Conservation (phyloP, 208 protist genomes). For the Wallacemonas collosoma region DNA sequence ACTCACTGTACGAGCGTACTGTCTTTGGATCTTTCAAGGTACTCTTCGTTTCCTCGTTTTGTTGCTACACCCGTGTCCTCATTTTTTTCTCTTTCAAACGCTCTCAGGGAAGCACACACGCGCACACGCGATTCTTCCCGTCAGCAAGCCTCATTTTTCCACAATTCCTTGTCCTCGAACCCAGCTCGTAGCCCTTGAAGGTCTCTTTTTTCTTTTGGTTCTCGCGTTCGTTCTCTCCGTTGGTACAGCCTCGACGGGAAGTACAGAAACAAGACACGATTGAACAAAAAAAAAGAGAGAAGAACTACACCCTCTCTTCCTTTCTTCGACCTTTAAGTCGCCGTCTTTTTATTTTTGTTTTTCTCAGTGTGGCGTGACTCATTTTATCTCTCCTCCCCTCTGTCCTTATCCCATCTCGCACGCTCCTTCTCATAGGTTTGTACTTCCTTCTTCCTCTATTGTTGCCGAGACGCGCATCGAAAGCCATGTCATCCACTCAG, state of each 20-base stretch:
- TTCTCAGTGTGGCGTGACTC: not conserved
- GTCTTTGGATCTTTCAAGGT: too few species aligned
- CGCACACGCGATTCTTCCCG: too few species aligned
- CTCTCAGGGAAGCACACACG: too few species aligned
- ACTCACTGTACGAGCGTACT: too few species aligned
- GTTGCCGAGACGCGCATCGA: not conserved
- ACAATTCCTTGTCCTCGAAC: too few species aligned
- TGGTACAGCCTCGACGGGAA: too few species aligned
- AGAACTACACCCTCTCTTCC: constrained; percentile 4
- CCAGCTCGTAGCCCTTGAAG: not conserved
- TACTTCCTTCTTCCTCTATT: constrained; percentile 4
- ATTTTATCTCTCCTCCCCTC: constrained; percentile 14
- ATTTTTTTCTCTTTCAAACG: too few species aligned
- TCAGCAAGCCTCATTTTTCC: too few species aligned
- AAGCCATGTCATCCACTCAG: not conserved
- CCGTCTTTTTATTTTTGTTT: constrained; percentile 1
- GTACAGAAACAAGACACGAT: too few species aligned
- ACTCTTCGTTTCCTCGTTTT: too few species aligned
- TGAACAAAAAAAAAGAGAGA: not conserved
- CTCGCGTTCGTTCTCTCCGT: not conserved
- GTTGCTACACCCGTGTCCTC: too few species aligned
- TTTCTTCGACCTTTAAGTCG: not conserved
- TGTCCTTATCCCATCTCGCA: not conserved
- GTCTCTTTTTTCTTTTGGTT: constrained; percentile 12
- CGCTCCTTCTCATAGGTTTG: too few species aligned